A percentile compares a stretch with the other conserved stretches of the same genome.
phyloP scores from a whole-genome alignment of 2,329 filamentous ascomycete species.

The Conoideocrella luteorostrata region DNA sequence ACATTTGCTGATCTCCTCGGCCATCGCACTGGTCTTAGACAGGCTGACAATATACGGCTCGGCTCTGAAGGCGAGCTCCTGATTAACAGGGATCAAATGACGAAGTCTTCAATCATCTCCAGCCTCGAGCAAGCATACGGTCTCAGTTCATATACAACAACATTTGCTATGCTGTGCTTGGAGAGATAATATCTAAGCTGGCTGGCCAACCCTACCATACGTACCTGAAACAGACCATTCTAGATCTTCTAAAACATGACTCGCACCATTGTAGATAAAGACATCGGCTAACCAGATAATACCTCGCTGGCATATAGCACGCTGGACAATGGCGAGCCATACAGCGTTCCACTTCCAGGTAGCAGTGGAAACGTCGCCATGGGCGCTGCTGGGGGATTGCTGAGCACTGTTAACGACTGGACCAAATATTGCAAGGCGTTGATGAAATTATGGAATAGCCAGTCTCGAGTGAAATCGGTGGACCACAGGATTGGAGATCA shows the following conservation, averaged over 20 bases:
- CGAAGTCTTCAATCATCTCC: not conserved
- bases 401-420: not conserved
- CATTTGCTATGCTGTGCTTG: constrained; percentile 1
- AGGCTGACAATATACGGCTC: not conserved
- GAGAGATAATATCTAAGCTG: not conserved
- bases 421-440: not conserved
- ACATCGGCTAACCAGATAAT: not conserved
- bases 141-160: not conserved
- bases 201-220: not conserved
- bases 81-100: not conserved
- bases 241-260: not conserved
- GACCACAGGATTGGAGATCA: not conserved
- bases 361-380: not conserved
- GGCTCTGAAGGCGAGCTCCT: not conserved
- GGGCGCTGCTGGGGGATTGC: not conserved
- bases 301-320: not conserved
- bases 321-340: not conserved
- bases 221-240: not conserved
- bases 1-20: not conserved
- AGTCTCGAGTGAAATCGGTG: not conserved
- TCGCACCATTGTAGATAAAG: not conserved
- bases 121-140: not conserved
- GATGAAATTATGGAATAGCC: not conserved
- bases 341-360: not conserved
- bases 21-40: not conserved